Evolutionary conservation across 1,139 yeast species (phyloP), one percentile per base, ranked within the genome.

Genomic region (Pichia cactophila): DNA sequence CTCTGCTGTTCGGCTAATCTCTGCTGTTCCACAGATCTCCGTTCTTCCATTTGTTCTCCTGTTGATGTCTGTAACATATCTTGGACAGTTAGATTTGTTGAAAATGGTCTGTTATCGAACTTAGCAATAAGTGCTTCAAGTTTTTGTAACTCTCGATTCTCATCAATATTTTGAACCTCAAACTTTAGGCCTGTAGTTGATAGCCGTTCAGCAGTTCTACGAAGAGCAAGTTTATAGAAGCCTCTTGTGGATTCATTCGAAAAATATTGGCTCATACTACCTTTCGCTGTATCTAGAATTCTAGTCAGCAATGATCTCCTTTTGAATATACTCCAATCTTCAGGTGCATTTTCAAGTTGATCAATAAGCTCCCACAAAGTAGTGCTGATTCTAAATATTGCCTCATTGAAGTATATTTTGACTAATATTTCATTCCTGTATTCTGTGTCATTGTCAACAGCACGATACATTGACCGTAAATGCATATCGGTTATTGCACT

Each of bases 321-420:
- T 17, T 28, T n/a, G 6, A 31, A 20, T 11, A 20, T 11, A 37
- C 41, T 37, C 28, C 12, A 9, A 20, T 37, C 23, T 3, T 37
- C 28, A 20, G 17, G 26, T 20, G n/a, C n/a, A 20, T 37, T 20
- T 7, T 37, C 26, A 10, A 41, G 33, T 31, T 20, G 36, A 11
- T 29, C 17, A n/a, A 46, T n/a, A 28, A 20, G 29, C 3, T 35
- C 17, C 40, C 42, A 42, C 12, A 45, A 26, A 33, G 14, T 33
- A 3, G 36, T 16, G 42, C 46, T 26, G 17, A 46, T 40, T 10
- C 42, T 41, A 35, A 17, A 44, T 9, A 40, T 37, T 16, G 50
- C 46, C 17, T 47, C 44, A 38, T 47, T 47, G 5, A 47, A 42
- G 23, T 26, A 42, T 28, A 50, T 28, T 11, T 45, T 50, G 16